phyloP scores from a whole-genome alignment of 306 rosid genomes.

The Erythrophleum fordii region DNA sequence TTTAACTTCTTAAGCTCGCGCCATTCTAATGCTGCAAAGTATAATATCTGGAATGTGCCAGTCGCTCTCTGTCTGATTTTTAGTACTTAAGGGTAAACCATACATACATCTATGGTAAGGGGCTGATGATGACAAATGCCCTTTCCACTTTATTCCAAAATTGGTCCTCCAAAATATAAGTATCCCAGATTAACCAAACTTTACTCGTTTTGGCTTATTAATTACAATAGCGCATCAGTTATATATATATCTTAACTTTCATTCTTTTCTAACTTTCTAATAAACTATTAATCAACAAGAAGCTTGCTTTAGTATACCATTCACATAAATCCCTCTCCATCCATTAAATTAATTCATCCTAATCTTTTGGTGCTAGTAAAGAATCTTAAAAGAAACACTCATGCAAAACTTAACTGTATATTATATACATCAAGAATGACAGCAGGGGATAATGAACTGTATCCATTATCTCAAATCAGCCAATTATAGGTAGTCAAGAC shows the following conservation, averaged over 20 bases:
- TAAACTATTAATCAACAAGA: background rate
- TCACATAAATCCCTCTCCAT: background rate
- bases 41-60: constrained; percentile 37
- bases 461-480: background rate
- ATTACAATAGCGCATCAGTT: background rate
- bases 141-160: constrained; percentile 46
- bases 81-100: constrained; percentile 27
- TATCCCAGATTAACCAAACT: constrained; percentile 13
- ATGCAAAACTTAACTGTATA: background rate
- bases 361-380: background rate
- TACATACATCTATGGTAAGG: constrained; percentile 23
- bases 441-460: background rate
- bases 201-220: background rate
- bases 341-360: background rate
- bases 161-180: constrained; percentile 2
- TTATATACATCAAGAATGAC: background rate
- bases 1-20: background rate
- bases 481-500: background rate
- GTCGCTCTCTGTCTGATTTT: constrained; percentile 38
- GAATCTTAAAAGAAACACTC: background rate
- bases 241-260: background rate
- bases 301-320: background rate
- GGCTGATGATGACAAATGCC: constrained; percentile 23
- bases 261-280: background rate
- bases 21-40: constrained; percentile 26